Conservation (phyloP, 768 basidiomycete genomes). For the Amanita phalloides region DNA sequence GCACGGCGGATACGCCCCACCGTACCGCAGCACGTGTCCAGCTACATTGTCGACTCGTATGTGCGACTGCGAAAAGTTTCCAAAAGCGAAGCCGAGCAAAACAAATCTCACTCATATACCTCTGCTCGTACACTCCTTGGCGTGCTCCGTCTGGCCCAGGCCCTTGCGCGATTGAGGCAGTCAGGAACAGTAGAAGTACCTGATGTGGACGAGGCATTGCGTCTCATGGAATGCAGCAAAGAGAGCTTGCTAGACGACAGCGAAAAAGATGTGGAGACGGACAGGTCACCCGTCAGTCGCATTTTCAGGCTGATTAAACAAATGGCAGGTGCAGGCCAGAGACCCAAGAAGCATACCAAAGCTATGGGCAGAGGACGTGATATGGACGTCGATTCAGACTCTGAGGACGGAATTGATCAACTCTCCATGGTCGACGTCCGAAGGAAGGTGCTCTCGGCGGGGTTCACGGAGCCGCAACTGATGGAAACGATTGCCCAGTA, state of each 20-base stretch:
- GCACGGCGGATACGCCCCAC: conserved; percentile 83
- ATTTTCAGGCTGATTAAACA: conserved; percentile 88
- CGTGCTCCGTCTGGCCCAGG: conserved; percentile 89
- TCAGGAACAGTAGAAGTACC: conserved; percentile 67
- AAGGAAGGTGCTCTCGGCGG: conserved; percentile 72
- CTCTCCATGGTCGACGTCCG: conserved; percentile 83
- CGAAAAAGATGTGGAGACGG: conserved; percentile 56
- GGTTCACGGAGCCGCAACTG: conserved; percentile 86
- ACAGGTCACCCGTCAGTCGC: conserved; percentile 71
- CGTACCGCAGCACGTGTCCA: conserved; percentile 84
- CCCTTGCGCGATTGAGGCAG: conserved; percentile 85
- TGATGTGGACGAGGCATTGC: conserved; percentile 94
- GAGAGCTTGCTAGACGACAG: conserved; percentile 79
- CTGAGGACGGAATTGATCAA: conserved; percentile 60
- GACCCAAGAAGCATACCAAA: conserved; percentile 30
- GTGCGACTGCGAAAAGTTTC: conserved; percentile 90
- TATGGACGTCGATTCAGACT: conserved; percentile 59
- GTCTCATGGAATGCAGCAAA: conserved; percentile 96
- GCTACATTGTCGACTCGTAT: conserved; percentile 91
- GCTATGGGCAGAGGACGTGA: conserved; percentile 65
- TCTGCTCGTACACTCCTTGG: conserved; percentile 94
- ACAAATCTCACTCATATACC: conserved; percentile 88
- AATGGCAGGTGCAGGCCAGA: conserved; percentile 46
- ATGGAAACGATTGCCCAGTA: conserved; percentile 87
- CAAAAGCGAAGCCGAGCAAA: conserved; percentile 81